Conservation (phyloP, 225 moss, liverwort and hornwort species). For the Polytrichum commune region DNA sequence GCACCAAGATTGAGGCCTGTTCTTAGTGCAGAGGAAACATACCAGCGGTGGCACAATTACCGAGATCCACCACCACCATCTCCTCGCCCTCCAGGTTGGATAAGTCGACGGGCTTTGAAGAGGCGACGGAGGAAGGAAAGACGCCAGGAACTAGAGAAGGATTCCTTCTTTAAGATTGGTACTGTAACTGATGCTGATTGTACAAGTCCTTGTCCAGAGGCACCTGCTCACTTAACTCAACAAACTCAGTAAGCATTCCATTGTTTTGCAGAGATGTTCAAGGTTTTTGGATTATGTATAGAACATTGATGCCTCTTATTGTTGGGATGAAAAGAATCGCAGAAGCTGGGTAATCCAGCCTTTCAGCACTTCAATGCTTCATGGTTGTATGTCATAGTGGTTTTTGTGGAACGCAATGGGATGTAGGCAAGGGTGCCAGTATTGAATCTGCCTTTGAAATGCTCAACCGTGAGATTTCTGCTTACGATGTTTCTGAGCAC, state of each 20-base stretch:
- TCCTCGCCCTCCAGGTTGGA: slow-evolving; percentile 65
- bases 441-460: too few relatives aligned
- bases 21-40: slow-evolving; percentile 54
- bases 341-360: too few relatives aligned
- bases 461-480: too few relatives aligned
- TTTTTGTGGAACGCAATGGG: too few relatives aligned
- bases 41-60: slow-evolving; percentile 94
- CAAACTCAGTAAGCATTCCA: neutral
- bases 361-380: too few relatives aligned
- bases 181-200: neutral
- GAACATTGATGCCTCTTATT: too few relatives aligned
- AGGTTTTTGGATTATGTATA: too few relatives aligned
- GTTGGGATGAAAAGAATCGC: too few relatives aligned
- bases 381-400: neutral
- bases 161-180: neutral
- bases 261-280: too few relatives aligned
- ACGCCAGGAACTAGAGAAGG: slow-evolving; percentile 32
- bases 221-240: slow-evolving; percentile 16
- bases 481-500: too few relatives aligned
- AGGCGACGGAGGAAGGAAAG: slow-evolving; percentile 77
- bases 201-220: slow-evolving; percentile 14
- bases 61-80: slow-evolving; percentile 53
- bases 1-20: slow-evolving; percentile 79
- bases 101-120: slow-evolving; percentile 83
- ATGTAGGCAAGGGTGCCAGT: too few relatives aligned